Conservation (phyloP, 257 asterid genomes). For the Salvia splendens region DNA sequence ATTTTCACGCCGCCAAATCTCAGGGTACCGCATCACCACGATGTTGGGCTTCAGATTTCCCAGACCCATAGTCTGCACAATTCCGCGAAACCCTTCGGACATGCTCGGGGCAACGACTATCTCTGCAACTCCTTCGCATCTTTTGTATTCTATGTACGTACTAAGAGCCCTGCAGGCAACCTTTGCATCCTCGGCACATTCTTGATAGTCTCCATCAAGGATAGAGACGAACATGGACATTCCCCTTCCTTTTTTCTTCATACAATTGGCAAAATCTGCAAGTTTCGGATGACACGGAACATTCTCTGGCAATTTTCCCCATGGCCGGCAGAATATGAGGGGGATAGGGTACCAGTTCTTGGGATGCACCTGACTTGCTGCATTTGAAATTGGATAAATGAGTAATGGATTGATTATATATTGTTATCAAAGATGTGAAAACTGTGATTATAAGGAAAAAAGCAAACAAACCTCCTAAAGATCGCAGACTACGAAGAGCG, state of each 20-base stretch:
- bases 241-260: slow-evolving; percentile 99
- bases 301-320: slow-evolving; percentile 97
- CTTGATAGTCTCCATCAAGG: slow-evolving; percentile 91
- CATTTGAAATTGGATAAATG: slow-evolving; percentile 32
- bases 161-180: slow-evolving; percentile 85
- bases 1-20: slow-evolving; percentile 95
- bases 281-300: slow-evolving; percentile 99
- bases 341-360: slow-evolving; percentile 99
- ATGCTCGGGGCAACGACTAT: slow-evolving; percentile 90
- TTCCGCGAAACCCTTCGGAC: slow-evolving; percentile 96
- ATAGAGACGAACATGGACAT: slow-evolving; percentile 95
- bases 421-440: slow-evolving; percentile 16
- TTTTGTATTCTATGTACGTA: slow-evolving; percentile 85
- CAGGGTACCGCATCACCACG: slow-evolving; percentile 93
- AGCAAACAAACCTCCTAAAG: slow-evolving; percentile 85
- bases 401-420: neutral
- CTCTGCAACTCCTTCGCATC: slow-evolving; percentile 98
- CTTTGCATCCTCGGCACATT: slow-evolving; percentile 92
- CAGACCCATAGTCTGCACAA: slow-evolving; percentile 96
- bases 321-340: slow-evolving; percentile 93
- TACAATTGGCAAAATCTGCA: slow-evolving; percentile 92
- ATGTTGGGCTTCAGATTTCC: slow-evolving; percentile 97
- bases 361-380: slow-evolving; percentile 97
- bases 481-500: slow-evolving; percentile 97
- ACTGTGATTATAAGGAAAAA: slow-evolving; percentile 5